Base-by-base conservation (phyloP, 768 basidiomycete species). In the Russula sp. region DNA sequence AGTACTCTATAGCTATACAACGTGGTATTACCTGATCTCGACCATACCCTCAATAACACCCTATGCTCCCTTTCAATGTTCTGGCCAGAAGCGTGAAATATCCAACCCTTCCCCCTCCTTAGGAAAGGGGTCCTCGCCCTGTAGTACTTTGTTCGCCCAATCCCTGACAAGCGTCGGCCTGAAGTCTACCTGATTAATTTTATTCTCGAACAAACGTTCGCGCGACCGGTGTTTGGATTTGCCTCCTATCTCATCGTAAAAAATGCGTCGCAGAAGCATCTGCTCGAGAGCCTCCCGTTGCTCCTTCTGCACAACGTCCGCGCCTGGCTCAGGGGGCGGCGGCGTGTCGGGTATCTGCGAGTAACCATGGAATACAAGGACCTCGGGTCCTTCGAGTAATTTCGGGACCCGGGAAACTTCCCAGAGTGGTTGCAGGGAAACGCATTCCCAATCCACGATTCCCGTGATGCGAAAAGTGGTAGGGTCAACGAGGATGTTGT, bases 401-500 rank as follows among this genome's bases (percentile, higher is more conserved):
- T 61, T 36, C 6, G 51, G 59, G 9, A 61, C 51, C 11, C 26
- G 28, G 20, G 26, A 38, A 16, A 32, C 51, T 20, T 53, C 20
- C 50, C 59, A 61, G 18, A 24, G 22, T 13, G 59, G 50, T 38
- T 59, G 58, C 13, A 32, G 28, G 36, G 59, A 51, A 16, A 53
- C 51, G 51, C 50, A 51, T 52, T 65, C 64, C 67, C 67, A 68
- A 38, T 65, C 64, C 24, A 65, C 48, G 49, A 68, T 32, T 16
- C 67, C 60, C 32, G 60, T 59, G 32, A 68, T 46, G 22, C 18
- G 28, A 44, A 61, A 59, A 6, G 67, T 68, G 22, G 54, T 52
- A 20, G 67, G 67, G 46, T 68, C 59, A 30, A 65, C 32, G 40
- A 68, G 63, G 8, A 59, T 62, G 46, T 65, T 68, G 34, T 56